Evolutionary conservation across 2,329 filamentous ascomycete genomes (phyloP).

Genomic region (Fusarium sp.): DNA sequence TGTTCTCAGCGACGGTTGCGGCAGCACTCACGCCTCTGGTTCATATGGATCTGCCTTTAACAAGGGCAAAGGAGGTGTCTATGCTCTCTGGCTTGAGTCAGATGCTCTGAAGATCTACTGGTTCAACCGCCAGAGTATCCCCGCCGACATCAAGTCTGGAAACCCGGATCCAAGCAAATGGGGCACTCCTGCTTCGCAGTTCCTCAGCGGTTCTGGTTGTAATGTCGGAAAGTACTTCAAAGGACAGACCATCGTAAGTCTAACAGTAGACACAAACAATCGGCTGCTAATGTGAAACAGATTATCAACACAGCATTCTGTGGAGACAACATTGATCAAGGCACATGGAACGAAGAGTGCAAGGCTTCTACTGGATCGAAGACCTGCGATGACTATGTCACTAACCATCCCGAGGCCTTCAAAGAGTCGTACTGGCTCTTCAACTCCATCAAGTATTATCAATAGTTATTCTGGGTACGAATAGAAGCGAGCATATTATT

Average conservation of each 20-base stretch:
- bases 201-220: conserved; percentile 70
- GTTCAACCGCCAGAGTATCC: conserved; percentile 71
- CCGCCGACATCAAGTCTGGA: conserved; percentile 65
- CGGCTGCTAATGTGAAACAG: background rate
- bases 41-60: conserved; percentile 9
- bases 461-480: background rate
- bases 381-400: conserved; percentile 76
- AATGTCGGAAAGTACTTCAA: conserved; percentile 73
- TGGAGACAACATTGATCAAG: conserved; percentile 59
- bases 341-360: conserved; percentile 24
- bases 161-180: conserved; percentile 70
- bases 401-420: conserved; percentile 62
- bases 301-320: conserved; percentile 79
- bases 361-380: conserved; percentile 48
- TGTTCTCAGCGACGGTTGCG: background rate
- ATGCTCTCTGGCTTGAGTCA: conserved; percentile 75
- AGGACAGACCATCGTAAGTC: conserved; percentile 8
- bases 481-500: rapidly evolving
- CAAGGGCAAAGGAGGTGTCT: conserved; percentile 67
- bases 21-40: background rate
- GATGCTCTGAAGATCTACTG: conserved; percentile 77
- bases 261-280: rapidly evolving
- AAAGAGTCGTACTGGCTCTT: conserved; percentile 5
- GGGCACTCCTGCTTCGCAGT: conserved; percentile 71
- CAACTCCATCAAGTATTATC: conserved; percentile 11